Evolutionary conservation across 1,284 basidiomycete species (phyloP).

Genomic region (Boletellus deceptivus): DNA sequence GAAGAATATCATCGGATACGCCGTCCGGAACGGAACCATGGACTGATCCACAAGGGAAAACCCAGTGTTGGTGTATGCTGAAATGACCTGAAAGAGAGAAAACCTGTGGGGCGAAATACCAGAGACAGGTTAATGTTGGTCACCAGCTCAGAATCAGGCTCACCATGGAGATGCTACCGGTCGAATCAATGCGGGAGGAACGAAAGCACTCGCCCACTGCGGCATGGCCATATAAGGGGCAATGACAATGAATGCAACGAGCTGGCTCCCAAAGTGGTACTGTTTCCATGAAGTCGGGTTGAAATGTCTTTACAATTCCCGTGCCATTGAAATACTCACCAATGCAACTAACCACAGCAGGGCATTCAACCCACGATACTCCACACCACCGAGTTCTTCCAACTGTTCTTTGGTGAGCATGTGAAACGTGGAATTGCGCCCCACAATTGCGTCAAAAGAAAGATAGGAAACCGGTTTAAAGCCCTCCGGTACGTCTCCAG

Average conservation of each 20-base stretch:
- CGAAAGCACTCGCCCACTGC: constrained; percentile 56
- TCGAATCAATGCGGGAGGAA: constrained; percentile 52
- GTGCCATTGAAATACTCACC: constrained; percentile 37
- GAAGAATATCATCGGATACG: constrained; percentile 74
- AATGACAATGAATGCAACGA: constrained; percentile 69
- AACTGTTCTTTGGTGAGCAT: constrained; percentile 79
- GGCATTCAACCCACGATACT: constrained; percentile 85
- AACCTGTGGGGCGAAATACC: constrained; percentile 56
- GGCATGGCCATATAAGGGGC: constrained; percentile 70
- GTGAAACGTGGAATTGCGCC: constrained; percentile 86
- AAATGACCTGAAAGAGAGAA: constrained; percentile 81
- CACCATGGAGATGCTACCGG: constrained; percentile 62
- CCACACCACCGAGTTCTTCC: constrained; percentile 92
- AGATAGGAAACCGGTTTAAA: constrained; percentile 76
- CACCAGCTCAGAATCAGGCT: constrained; percentile 3
- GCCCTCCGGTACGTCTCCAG: constrained; percentile 35
- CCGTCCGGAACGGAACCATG: constrained; percentile 84
- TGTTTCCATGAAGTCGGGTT: constrained; percentile 27
- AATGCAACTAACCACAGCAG: constrained; percentile 73
- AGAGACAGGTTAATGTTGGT: not conserved
- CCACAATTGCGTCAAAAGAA: constrained; percentile 81
- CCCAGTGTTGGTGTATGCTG: constrained; percentile 90
- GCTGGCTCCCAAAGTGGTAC: constrained; percentile 74
- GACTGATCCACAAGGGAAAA: constrained; percentile 87
- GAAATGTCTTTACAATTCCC: not conserved